These are phyloP conservation scores for Leishmania arabica DNA, from an alignment of 208 protist species.

Conservation along the genomic window DNA sequence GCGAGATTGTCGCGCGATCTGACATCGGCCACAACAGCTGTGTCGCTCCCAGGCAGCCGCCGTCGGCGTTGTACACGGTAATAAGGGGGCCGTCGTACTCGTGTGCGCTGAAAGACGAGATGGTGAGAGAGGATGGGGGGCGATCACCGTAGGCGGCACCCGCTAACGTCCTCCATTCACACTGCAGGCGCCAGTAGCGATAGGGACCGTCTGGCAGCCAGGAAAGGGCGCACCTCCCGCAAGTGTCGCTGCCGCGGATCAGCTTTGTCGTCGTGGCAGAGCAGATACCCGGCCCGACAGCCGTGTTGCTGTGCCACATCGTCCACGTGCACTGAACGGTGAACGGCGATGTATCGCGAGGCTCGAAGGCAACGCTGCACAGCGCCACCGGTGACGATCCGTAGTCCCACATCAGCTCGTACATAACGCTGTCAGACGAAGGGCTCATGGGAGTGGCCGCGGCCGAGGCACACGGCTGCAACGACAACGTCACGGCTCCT, in stretches of 20 bases:
- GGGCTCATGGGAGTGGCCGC: neutral
- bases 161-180: neutral
- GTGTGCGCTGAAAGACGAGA: constrained; percentile 17
- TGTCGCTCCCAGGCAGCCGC: constrained; percentile 15
- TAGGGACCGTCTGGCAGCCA: constrained; percentile 31
- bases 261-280: constrained; percentile 2
- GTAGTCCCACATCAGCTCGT: constrained; percentile 38
- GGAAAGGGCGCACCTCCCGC: constrained; percentile 4
- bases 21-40: constrained; percentile 23
- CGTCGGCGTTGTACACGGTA: constrained; percentile 18
- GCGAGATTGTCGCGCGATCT: neutral
- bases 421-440: neutral
- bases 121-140: neutral
- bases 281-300: neutral
- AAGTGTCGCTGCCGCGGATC: neutral
- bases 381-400: constrained; percentile 14
- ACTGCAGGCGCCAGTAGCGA: constrained; percentile 29
- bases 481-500: neutral
- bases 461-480: neutral
- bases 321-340: constrained; percentile 18
- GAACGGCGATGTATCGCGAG: neutral
- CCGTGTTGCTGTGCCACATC: constrained; percentile 14
- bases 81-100: constrained; percentile 29
- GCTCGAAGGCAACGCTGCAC: constrained; percentile 21
- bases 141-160: no score